These are phyloP conservation scores for Cavenderia fasciculata DNA, from an alignment of 78 protist genomes.

Conservation along the genomic window DNA sequence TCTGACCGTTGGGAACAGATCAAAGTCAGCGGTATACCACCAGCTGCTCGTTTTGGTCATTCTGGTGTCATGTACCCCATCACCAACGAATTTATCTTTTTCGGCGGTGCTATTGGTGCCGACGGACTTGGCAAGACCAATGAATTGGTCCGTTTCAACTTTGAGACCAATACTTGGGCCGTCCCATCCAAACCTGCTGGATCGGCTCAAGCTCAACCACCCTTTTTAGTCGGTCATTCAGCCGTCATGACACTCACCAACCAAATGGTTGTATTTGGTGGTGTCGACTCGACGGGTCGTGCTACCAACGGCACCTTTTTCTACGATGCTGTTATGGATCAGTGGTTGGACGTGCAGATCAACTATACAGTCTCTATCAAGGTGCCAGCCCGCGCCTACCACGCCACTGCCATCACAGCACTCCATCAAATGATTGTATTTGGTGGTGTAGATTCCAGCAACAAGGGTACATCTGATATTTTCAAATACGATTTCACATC, in stretches of 20 bases:
- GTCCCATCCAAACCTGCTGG: not conserved
- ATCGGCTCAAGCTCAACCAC: not conserved
- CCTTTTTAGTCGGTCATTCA: not conserved
- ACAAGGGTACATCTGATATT: not conserved
- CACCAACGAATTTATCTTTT: slow-evolving; percentile 7
- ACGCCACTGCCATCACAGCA: slow-evolving; percentile 25
- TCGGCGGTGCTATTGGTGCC: slow-evolving; percentile 42
- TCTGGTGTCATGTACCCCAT: slow-evolving; percentile 24
- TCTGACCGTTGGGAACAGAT: slow-evolving; percentile 24
- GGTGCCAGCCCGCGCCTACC: not conserved
- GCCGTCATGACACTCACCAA: slow-evolving; percentile 2
- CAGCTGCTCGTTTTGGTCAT: slow-evolving; percentile 43
- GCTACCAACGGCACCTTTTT: not conserved
- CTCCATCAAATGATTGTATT: slow-evolving; percentile 26
- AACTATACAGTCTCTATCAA: not conserved
- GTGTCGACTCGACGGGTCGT: not conserved
- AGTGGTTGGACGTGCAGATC: not conserved
- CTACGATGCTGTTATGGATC: not conserved
- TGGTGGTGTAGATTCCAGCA: slow-evolving; percentile 18
- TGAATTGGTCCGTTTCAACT: slow-evolving; percentile 29
- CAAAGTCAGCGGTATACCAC: not conserved
- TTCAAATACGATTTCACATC: slow-evolving; percentile 14
- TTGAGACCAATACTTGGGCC: slow-evolving; percentile 26
- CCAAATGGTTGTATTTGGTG: slow-evolving; percentile 52
- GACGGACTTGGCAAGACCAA: not conserved